A percentile compares a stretch with the other conserved stretches of the same genome.
These are phyloP conservation scores for Heliosperma pusillum DNA, from an alignment of 148 eudicot species.

Conservation along the genomic window DNA sequence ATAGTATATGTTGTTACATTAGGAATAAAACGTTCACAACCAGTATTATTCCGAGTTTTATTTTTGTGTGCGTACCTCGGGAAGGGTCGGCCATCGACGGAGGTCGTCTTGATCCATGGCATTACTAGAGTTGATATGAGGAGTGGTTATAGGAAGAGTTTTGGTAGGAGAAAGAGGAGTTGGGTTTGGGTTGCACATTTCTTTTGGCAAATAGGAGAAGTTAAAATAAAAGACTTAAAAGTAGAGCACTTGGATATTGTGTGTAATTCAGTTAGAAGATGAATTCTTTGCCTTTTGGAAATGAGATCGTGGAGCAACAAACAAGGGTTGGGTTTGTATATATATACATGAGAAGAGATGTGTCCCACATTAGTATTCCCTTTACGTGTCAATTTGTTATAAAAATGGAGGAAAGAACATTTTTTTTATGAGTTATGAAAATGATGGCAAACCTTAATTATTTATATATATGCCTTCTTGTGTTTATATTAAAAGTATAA, in stretches of 20 bases:
- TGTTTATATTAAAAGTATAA: too few relatives aligned
- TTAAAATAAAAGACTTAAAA: neutral
- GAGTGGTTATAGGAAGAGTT: constrained; percentile 9
- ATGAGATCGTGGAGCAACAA: constrained; percentile 11
- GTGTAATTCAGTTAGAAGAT: constrained; percentile 30
- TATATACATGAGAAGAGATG: constrained; percentile 12
- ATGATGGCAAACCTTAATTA: neutral
- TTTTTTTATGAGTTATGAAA: neutral
- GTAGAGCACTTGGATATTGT: constrained; percentile 6
- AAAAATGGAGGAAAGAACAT: constrained; percentile 10
- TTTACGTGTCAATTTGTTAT: constrained; percentile 19
- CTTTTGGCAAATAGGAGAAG: neutral
- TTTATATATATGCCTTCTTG: too few relatives aligned
- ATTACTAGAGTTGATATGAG: constrained; percentile 25
- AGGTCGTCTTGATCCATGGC: constrained; percentile 39
- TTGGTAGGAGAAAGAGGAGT: constrained; percentile 44
- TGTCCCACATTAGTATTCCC: neutral
- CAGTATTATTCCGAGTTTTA: too few relatives aligned
- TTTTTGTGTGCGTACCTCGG: constrained; percentile 62
- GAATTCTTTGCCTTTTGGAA: constrained; percentile 19
- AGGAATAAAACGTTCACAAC: too few relatives aligned
- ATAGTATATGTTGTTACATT: too few relatives aligned
- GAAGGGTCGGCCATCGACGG: constrained; percentile 61
- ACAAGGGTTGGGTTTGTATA: constrained; percentile 7
- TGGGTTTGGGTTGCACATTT: constrained; percentile 47